Evolutionary conservation across 2,329 filamentous ascomycete genomes (phyloP), one percentile per base, ranked within the genome.

Genomic region (Trichophyton rubrum): DNA sequence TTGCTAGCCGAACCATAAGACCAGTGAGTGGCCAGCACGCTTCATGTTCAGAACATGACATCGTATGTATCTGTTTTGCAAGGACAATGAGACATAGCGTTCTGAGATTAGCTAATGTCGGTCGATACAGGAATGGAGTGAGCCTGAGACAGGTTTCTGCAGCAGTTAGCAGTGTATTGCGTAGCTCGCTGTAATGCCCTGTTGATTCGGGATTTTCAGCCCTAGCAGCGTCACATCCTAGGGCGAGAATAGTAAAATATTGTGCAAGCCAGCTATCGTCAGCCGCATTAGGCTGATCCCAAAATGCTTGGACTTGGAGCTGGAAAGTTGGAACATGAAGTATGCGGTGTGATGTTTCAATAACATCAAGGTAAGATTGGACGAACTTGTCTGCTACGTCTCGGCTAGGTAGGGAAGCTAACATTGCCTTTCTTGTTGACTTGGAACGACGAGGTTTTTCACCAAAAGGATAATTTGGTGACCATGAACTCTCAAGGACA

Each of bases 261-360:
- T 66, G 65, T 2, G 62, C 61, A 17, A 66, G 51, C 65, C 65
- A 66, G 35, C 58, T 61, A 43, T 62, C 63, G 27, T 64, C 62
- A 15, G 61, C 62, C 13, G 56, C 57, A 15, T n/a, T 38, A 1
- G 60, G 64, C 13, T 61, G 60, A 8, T 57, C 41, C 82, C 82
- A 85, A 0, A 82, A 64, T 0, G 74, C 73, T 24, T 82, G 78
- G 63, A 84, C 85, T 22, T 82, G 79, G 4, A 70, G 71, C 45
- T 71, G 72, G 62, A 86, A 85, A 0, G 77, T 78, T 0, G 82
- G 82, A 0, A 81, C 67, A 66, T 86, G 80, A 3, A 86, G 61
- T 13, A 86, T 74, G 2, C 83, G 77, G 62, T 82, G 76, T 8
- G 81, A 74, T 0, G 77, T 76, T 66, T 85, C 82, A 57, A 80